Evolutionary conservation across 306 rosid species (phyloP).

Genomic region (Quercus glauca): DNA sequence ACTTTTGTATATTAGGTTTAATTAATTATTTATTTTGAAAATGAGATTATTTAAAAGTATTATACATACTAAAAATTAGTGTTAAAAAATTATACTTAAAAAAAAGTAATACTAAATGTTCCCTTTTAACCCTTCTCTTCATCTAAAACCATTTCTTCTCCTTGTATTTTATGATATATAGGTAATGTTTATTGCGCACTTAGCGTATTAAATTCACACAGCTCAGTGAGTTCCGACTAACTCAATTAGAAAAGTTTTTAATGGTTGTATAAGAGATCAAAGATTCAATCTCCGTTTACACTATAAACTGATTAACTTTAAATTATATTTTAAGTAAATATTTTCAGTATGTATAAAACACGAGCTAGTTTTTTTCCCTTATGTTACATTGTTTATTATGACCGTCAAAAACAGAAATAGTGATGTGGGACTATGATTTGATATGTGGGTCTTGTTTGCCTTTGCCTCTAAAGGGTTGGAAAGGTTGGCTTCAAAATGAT

Average conservation of each 20-base stretch:
- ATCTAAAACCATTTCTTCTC: background rate
- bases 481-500: background rate
- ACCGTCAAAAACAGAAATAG: background rate
- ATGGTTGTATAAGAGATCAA: rapidly evolving
- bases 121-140: background rate
- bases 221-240: rapidly evolving
- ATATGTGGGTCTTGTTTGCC: background rate
- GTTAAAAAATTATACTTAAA: no score
- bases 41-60: no score
- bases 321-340: no score
- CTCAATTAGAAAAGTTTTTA: rapidly evolving
- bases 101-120: no score
- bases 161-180: background rate
- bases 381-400: background rate
- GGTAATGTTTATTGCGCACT: no score
- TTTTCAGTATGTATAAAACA: no score
- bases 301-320: rapidly evolving
- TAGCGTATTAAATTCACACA: no score
- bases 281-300: rapidly evolving
- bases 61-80: no score
- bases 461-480: background rate
- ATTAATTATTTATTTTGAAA: no score
- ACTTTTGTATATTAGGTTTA: no score
- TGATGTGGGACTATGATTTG: background rate
- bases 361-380: no score